Conservation (phyloP, 495 filamentous ascomycete species). For the Hamigera avellanea region DNA sequence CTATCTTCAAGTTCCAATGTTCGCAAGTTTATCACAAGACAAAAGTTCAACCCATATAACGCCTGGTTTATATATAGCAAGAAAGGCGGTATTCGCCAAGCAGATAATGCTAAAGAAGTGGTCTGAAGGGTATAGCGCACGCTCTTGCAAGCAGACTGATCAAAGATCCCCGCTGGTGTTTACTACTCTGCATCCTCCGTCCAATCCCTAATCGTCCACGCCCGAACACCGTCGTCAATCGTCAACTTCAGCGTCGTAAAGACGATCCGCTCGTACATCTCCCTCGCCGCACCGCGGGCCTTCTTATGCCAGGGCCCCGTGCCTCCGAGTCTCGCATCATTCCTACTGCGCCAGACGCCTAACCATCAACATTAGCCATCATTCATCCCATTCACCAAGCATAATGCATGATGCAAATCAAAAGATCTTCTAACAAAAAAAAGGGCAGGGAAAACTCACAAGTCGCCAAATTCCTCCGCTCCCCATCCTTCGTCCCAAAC, state of each 20-base stretch:
- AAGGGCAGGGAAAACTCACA: slow-evolving; percentile 35
- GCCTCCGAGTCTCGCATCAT: slow-evolving; percentile 60
- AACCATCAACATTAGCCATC: not conserved
- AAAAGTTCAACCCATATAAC: too few relatives aligned
- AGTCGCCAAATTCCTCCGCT: slow-evolving; percentile 60
- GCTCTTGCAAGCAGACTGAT: too few relatives aligned
- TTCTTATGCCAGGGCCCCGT: slow-evolving; percentile 42
- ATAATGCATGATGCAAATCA: not conserved
- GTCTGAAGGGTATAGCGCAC: too few relatives aligned
- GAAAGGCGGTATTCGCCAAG: too few relatives aligned
- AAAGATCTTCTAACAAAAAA: not conserved
- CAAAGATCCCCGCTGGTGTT: too few relatives aligned
- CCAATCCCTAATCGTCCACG: too few relatives aligned
- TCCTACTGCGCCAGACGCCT: slow-evolving; percentile 57
- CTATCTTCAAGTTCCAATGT: too few relatives aligned
- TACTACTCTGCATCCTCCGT: too few relatives aligned
- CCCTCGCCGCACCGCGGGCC: slow-evolving; percentile 21
- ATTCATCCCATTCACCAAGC: not conserved
- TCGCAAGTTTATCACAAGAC: too few relatives aligned
- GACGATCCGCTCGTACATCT: slow-evolving; percentile 44
- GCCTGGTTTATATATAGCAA: too few relatives aligned
- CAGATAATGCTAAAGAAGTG: too few relatives aligned
- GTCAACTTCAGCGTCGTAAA: slow-evolving; percentile 48
- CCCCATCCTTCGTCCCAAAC: slow-evolving; percentile 57
- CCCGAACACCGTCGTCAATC: slow-evolving; percentile 41